These are phyloP conservation scores for Colletotrichum somersetense DNA, from an alignment of 2,329 filamentous ascomycete genomes.

Conservation along the genomic window DNA sequence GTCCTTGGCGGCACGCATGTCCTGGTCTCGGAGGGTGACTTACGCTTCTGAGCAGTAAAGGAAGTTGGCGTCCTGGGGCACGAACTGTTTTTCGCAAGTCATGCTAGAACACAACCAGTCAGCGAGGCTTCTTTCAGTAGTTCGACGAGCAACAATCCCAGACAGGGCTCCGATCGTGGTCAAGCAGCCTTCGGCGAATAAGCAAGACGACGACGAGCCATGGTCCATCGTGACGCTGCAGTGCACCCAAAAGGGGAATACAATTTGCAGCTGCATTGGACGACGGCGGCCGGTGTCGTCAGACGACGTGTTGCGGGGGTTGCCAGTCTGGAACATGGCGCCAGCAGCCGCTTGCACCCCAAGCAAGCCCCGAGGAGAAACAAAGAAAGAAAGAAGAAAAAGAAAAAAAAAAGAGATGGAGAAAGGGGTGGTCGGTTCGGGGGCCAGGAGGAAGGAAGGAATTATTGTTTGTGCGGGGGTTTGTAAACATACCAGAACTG, in stretches of 20 bases:
- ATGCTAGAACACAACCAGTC: constrained; percentile 61
- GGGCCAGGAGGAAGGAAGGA: constrained; percentile 26
- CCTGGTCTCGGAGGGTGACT: constrained; percentile 48
- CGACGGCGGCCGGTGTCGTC: constrained; percentile 38
- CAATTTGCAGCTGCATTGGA: constrained; percentile 20
- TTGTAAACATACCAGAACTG: constrained; percentile 71
- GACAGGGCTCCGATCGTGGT: constrained; percentile 36
- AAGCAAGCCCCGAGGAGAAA: constrained; percentile 12
- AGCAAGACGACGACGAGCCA: constrained; percentile 31
- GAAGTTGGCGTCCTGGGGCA: constrained; percentile 67
- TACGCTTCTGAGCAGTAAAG: constrained; percentile 75
- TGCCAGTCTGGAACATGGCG: constrained; percentile 25
- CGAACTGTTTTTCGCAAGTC: constrained; percentile 76
- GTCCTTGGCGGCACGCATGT: background rate
- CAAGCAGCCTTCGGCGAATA: constrained; percentile 18
- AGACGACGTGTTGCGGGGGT: constrained; percentile 35
- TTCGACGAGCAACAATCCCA: constrained; percentile 50
- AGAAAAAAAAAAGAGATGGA: background rate
- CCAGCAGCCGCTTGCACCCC: constrained; percentile 21
- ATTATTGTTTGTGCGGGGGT: constrained; percentile 17
- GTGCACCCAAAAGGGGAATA: constrained; percentile 45
- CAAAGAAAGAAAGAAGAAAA: background rate
- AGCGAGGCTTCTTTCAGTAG: constrained; percentile 45
- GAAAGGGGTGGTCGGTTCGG: constrained; percentile 27
- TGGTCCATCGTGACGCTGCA: constrained; percentile 50